Percentiles rank a stretch among this genome's conserved stretches.
Conservation (phyloP, 2,329 filamentous ascomycete species). For the Talaromyces islandicus region DNA sequence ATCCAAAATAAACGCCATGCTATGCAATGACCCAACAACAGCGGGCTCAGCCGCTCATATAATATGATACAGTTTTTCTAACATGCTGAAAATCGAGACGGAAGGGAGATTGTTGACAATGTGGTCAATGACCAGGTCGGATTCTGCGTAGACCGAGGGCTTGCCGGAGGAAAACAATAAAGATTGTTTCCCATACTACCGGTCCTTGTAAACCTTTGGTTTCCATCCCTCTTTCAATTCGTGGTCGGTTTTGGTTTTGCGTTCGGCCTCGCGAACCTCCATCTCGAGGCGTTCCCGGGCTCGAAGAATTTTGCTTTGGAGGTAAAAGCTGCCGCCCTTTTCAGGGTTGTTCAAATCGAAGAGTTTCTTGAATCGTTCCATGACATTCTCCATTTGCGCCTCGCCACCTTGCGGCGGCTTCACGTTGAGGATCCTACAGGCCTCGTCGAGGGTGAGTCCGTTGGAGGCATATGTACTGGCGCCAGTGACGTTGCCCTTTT, state of each 20-base stretch:
- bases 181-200: conserved; percentile 38
- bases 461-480: conserved; percentile 54
- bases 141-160: neutral
- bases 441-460: conserved; percentile 89
- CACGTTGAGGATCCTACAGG: conserved; percentile 94
- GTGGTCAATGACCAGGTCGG: neutral
- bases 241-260: conserved; percentile 66
- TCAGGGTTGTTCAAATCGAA: conserved; percentile 93
- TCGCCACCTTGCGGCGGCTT: conserved; percentile 76
- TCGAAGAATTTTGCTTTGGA: conserved; percentile 92
- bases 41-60: conserved; percentile 3
- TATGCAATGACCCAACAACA: conserved; percentile 26
- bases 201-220: conserved; percentile 89
- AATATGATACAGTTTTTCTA: conserved; percentile 11
- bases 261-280: conserved; percentile 68
- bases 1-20: conserved; percentile 32
- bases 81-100: conserved; percentile 7
- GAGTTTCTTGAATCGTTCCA: conserved; percentile 84
- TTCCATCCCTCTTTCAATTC: conserved; percentile 84
- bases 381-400: conserved; percentile 71
- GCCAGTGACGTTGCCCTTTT: conserved; percentile 49
- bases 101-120: conserved; percentile 8
- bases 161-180: neutral
- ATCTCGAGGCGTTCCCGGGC: conserved; percentile 88
- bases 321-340: conserved; percentile 95